A percentile compares a stretch with the other conserved stretches of the same genome.
These are phyloP conservation scores for Nemania sp. DNA, from an alignment of 2,329 filamentous ascomycete species.

Conservation along the genomic window DNA sequence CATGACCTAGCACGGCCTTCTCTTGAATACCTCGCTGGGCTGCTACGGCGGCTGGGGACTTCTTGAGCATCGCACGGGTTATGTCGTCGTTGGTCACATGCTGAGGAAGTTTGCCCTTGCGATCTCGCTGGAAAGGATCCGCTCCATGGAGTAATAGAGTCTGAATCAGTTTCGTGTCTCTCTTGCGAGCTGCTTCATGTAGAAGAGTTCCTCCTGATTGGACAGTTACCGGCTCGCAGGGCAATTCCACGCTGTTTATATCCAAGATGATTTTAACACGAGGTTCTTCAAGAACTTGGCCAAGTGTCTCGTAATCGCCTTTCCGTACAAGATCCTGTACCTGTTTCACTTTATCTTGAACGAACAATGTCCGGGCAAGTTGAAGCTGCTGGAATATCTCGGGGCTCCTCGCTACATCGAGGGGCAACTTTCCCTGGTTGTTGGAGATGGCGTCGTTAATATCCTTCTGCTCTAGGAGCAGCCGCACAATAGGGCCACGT, in stretches of 20 bases:
- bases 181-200: constrained; percentile 89
- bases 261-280: constrained; percentile 85
- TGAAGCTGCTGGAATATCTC: constrained; percentile 97
- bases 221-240: constrained; percentile 75
- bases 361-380: constrained; percentile 83
- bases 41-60: constrained; percentile 89
- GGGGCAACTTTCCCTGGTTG: constrained; percentile 78
- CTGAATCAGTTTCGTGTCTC: constrained; percentile 85
- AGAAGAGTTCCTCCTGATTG: constrained; percentile 88
- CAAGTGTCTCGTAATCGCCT: constrained; percentile 76
- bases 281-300: constrained; percentile 80
- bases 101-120: constrained; percentile 92
- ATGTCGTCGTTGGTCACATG: constrained; percentile 95
- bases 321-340: constrained; percentile 77
- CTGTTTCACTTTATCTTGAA: constrained; percentile 81
- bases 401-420: constrained; percentile 87
- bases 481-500: constrained; percentile 75
- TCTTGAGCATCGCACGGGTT: constrained; percentile 86
- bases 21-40: constrained; percentile 96
- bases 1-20: constrained; percentile 87
- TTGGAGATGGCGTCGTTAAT: constrained; percentile 91
- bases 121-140: constrained; percentile 92
- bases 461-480: constrained; percentile 77
- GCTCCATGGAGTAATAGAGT: constrained; percentile 90
- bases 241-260: constrained; percentile 88